Evolutionary conservation across 2,329 filamentous ascomycete species (phyloP).

Genomic region (Cryphonectria nitschkei): DNA sequence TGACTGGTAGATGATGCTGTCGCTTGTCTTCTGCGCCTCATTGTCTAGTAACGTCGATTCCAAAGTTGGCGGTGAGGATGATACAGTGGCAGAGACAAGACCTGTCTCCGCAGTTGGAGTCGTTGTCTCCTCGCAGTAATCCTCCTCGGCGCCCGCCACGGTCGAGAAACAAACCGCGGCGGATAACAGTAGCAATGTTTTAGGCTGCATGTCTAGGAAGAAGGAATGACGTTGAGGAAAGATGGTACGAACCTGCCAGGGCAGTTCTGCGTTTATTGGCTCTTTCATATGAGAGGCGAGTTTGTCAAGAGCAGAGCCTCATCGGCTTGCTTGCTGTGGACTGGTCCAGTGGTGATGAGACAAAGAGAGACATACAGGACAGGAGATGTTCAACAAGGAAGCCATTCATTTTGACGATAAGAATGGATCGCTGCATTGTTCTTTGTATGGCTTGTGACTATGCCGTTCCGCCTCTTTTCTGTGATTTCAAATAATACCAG

Average conservation of each 20-base stretch:
- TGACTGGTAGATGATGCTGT: constrained; percentile 2
- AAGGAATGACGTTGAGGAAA: neutral
- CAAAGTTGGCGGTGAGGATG: neutral
- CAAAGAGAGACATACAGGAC: neutral
- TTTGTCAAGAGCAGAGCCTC: neutral
- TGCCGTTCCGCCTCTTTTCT: neutral
- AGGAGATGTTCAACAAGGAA: neutral
- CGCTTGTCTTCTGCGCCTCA: neutral
- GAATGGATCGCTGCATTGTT: neutral
- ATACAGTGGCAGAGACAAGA: neutral
- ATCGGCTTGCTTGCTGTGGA: neutral
- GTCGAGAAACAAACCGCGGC: neutral
- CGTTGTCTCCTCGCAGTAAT: constrained; percentile 5
- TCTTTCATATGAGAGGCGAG: neutral
- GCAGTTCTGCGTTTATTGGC: neutral
- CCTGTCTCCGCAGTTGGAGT: neutral
- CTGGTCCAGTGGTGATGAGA: neutral
- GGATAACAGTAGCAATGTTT: neutral
- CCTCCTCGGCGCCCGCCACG: neutral
- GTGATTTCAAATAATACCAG: neutral
- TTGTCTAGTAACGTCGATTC: neutral
- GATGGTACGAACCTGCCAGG: neutral
- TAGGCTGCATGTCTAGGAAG: neutral
- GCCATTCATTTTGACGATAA: neutral
- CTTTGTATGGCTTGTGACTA: neutral